Conservation (phyloP, 1,284 basidiomycete species). For the Trichosporon sp. region DNA sequence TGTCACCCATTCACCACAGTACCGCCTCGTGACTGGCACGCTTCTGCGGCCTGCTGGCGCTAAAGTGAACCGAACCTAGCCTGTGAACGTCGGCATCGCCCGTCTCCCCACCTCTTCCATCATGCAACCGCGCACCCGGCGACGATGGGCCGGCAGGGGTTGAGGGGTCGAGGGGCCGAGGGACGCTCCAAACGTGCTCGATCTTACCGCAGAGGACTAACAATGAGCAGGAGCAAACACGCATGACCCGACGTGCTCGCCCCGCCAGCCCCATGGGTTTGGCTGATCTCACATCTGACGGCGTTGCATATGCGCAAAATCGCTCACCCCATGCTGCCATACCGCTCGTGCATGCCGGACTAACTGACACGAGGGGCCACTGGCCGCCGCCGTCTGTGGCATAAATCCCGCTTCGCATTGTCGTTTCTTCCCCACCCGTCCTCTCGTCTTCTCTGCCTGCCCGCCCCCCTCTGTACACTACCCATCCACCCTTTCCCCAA, state of each 20-base stretch:
- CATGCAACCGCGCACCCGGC: neutral
- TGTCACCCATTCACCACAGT: neutral
- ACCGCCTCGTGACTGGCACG: neutral
- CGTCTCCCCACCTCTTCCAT: neutral
- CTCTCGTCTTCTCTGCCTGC: neutral
- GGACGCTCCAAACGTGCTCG: neutral
- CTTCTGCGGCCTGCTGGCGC: neutral
- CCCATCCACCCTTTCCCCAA: neutral
- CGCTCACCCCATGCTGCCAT: neutral
- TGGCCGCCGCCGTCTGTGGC: neutral
- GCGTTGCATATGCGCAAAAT: neutral
- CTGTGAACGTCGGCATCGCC: neutral
- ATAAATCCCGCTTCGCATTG: neutral
- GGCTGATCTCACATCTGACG: neutral
- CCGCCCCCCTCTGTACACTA: neutral
- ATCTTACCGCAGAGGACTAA: neutral
- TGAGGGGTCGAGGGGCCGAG: too few relatives aligned
- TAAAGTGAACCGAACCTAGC: neutral
- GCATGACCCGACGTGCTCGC: neutral
- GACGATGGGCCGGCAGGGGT: neutral
- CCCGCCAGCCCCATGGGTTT: neutral
- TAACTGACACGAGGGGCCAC: neutral
- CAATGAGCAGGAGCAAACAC: neutral
- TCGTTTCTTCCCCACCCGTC: neutral
- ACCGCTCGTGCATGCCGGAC: neutral